Conservation (phyloP, 2,329 filamentous ascomycete genomes). For the Colletotrichum lini region DNA sequence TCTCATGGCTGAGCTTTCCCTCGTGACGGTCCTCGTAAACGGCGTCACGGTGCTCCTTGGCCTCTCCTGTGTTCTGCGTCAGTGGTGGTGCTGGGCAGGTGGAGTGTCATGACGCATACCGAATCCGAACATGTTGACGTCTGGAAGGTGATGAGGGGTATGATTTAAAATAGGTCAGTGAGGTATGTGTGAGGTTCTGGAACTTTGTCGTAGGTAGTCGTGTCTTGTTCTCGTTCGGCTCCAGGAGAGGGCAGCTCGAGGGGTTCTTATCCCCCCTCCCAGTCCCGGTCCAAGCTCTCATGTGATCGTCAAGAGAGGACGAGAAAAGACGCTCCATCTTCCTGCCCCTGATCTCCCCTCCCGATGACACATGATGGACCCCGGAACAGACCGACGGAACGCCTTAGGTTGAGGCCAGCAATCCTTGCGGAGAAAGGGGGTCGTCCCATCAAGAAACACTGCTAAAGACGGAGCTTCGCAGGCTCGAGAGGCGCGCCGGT, state of each 20-base stretch:
- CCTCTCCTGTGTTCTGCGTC: constrained; percentile 29
- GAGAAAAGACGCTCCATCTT: not conserved
- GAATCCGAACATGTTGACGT: constrained; percentile 42
- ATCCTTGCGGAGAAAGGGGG: constrained; percentile 8
- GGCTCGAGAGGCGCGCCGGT: not conserved
- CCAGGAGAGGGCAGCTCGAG: constrained; percentile 9
- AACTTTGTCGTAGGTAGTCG: not conserved
- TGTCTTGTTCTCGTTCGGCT: too few species aligned
- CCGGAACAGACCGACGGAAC: constrained; percentile 21
- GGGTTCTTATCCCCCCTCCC: constrained; percentile 31
- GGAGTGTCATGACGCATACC: constrained; percentile 6
- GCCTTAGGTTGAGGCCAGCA: constrained; percentile 11
- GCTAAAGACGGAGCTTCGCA: too few species aligned
- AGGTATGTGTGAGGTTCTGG: not conserved
- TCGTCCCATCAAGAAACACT: not conserved
- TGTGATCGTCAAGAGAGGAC: constrained; percentile 17
- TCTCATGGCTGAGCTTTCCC: constrained; percentile 70
- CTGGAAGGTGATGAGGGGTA: not conserved
- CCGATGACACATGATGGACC: constrained; percentile 7
- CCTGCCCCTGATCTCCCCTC: constrained; percentile 16
- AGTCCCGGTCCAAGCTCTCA: constrained; percentile 20
- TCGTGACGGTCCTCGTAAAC: constrained; percentile 48
- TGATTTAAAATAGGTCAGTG: too few species aligned
- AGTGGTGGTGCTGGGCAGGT: not conserved
- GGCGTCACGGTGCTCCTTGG: constrained; percentile 44